Base-by-base conservation (phyloP, 257 asterid genomes). In the Agastache rugosa region DNA sequence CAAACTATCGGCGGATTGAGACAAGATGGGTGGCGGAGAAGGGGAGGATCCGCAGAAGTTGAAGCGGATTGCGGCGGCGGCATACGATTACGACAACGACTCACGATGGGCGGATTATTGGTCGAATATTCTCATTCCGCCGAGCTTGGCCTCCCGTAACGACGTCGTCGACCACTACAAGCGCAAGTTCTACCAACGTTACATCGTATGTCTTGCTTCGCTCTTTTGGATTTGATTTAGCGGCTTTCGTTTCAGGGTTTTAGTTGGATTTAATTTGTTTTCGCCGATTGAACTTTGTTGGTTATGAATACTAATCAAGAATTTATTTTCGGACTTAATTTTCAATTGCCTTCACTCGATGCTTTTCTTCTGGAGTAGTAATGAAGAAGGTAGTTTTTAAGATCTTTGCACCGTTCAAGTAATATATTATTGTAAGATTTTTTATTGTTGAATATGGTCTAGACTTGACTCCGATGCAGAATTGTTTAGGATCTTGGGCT, bases 101-200 rank as follows among this genome's bases (percentile, higher is more conserved):
- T 56, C 93, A 0, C 88, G 88, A 76, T 94, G 97, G 97, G 82
- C 92, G 69, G 97, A 84, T 42, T 94, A 94, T 63, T 91, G 98
- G 98, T 91, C 97, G 56, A 88, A 94, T 78, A 86, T 94, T n/a
- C 92, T 94, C 31, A 90, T 94, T 73, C 98, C 97, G 44, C 97
- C 98, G 0, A 87, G 85, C 73, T 82, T 93, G 93, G 89, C 88
- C 60, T 87, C 97, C 71, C 93, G 95, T 59, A 67, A 75, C 75
- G 97, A 90, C 77, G 96, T 91, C 80, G 89, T 85, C 62, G 64
- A 85, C 19, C 97, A 92, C 89, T 94, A 86, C 91, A 90, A 94
- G 85, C 91, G 81, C 89, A 94, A 94, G 83, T 94, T 94, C 90
- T 94, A 94, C 83, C 96, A 92, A 81, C 97, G 97, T n/a, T 89